Evolutionary conservation across 2,329 filamentous ascomycete genomes (phyloP), one percentile per base, ranked within the genome.

Genomic region (Fusarium torulosum): DNA sequence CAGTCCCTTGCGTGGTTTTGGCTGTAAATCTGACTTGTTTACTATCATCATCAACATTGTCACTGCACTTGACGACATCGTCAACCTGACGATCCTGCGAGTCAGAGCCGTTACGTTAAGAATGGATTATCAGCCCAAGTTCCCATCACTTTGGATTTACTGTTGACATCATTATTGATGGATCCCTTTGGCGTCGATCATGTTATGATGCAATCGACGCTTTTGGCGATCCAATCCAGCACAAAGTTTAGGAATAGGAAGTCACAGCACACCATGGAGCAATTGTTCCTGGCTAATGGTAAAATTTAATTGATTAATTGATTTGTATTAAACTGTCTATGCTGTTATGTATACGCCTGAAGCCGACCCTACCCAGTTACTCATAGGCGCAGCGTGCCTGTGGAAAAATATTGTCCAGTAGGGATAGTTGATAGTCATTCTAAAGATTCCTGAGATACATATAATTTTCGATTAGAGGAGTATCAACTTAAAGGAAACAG

Each of bases 121-220:
- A 10, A 35, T 31, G 27, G 37, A 29, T 45, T 37, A 9, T 19
- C 17, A 19, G 31, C n/a, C 8, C 7, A 20, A 41, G 15, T 47
- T 38, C 11, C 21, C 25, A 31, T 47, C 35, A 31, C 23, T 23
- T 37, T 40, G 40, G 29, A 33, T 21, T 17, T 17, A 10, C 17
- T 37, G 35, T 64, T 64, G 46, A 47, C 61, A 64, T 64, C 53
- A 64, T 59, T 19, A 19, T 31, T 40, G 29, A 49, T 64, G 20
- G 27, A 44, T 35, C 40, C 15, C 17, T 15, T 21, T 38, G 29
- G 40, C 40, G 57, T 27, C 37, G 53, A 59, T 53, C 61, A 14
- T 40, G n/a, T 8, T 23, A 64, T 59, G 46, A 64, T 64, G 59
- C 53, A 64, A 59, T 64, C 15, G 53, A 64, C 33, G 42, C 53